A percentile compares a stretch with the other conserved stretches of the same genome.
Evolutionary conservation across 805 yeast species (phyloP).

Genomic region (Candida ascalaphidarum): DNA sequence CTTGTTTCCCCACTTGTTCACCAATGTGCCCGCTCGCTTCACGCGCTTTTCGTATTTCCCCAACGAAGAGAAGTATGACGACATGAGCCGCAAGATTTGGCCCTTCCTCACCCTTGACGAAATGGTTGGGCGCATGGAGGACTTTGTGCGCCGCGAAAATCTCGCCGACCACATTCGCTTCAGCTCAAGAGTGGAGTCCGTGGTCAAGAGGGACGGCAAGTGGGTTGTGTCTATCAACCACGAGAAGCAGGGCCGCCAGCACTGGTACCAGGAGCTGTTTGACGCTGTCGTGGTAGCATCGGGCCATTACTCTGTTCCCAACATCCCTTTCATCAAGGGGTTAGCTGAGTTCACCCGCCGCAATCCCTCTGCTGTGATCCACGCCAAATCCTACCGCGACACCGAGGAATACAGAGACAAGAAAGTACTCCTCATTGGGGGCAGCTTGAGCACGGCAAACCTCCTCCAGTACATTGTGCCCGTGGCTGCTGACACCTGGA

Average conservation of each 20-base stretch:
- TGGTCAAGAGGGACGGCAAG: slow-evolving; percentile 22
- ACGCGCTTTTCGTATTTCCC: slow-evolving; percentile 29
- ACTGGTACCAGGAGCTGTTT: slow-evolving; percentile 39
- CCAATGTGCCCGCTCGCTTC: slow-evolving; percentile 31
- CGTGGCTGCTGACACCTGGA: slow-evolving; percentile 15
- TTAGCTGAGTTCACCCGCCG: slow-evolving; percentile 35
- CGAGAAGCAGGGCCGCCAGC: slow-evolving; percentile 7
- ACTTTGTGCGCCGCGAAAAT: slow-evolving; percentile 17
- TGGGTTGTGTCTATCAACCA: slow-evolving; percentile 28
- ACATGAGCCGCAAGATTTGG: slow-evolving; percentile 15
- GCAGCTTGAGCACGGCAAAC: slow-evolving; percentile 34
- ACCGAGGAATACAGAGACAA: slow-evolving; percentile 35
- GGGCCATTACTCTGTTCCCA: slow-evolving; percentile 60
- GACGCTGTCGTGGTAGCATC: slow-evolving; percentile 59
- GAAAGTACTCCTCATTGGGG: slow-evolving; percentile 36
- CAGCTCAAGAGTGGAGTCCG: slow-evolving; percentile 31
- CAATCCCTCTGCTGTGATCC: slow-evolving; percentile 42
- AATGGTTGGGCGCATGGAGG: slow-evolving; percentile 14
- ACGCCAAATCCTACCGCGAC: slow-evolving; percentile 48
- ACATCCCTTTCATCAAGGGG: slow-evolving; percentile 48
- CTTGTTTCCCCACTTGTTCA: slow-evolving; percentile 27
- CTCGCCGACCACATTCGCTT: slow-evolving; percentile 24
- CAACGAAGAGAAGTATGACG: slow-evolving; percentile 11
- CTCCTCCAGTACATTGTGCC: slow-evolving; percentile 33
- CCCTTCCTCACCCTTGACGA: slow-evolving; percentile 33